These are phyloP conservation scores for Mycogone perniciosa DNA, from an alignment of 2,329 filamentous ascomycete genomes.

Conservation along the genomic window DNA sequence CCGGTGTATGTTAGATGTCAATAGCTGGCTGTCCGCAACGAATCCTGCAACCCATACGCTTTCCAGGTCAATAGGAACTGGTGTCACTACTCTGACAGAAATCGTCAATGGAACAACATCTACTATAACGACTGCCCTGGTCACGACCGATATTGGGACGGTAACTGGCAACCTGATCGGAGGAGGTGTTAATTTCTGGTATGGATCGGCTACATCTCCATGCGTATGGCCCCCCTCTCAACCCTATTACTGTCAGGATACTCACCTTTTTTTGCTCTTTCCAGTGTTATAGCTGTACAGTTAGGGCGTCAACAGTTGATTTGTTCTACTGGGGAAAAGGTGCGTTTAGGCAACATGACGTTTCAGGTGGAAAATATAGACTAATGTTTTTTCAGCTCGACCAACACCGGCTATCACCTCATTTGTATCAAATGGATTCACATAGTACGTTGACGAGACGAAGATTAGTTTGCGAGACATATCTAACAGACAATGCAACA, in stretches of 20 bases:
- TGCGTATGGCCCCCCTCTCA: conserved; percentile 3
- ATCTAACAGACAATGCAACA: background rate
- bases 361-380: background rate
- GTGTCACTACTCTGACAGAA: conserved; percentile 1
- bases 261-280: background rate
- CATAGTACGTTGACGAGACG: conserved; percentile 2
- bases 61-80: conserved; percentile 4
- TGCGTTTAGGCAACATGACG: background rate
- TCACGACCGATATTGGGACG: background rate
- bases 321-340: conserved; percentile 6
- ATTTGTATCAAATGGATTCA: conserved; percentile 5
- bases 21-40: conserved; percentile 6
- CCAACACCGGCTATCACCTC: background rate
- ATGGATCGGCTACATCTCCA: conserved; percentile 7
- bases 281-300: conserved; percentile 10
- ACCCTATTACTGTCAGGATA: background rate
- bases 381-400: conserved; percentile 3
- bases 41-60: background rate
- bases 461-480: background rate
- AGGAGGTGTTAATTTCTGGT: background rate
- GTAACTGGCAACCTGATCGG: conserved; percentile 6
- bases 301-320: conserved; percentile 9
- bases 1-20: conserved; percentile 1
- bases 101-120: background rate
- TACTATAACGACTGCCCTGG: background rate